Conservation (phyloP, 2,329 filamentous ascomycete species). For the Raffaelea arxii region DNA sequence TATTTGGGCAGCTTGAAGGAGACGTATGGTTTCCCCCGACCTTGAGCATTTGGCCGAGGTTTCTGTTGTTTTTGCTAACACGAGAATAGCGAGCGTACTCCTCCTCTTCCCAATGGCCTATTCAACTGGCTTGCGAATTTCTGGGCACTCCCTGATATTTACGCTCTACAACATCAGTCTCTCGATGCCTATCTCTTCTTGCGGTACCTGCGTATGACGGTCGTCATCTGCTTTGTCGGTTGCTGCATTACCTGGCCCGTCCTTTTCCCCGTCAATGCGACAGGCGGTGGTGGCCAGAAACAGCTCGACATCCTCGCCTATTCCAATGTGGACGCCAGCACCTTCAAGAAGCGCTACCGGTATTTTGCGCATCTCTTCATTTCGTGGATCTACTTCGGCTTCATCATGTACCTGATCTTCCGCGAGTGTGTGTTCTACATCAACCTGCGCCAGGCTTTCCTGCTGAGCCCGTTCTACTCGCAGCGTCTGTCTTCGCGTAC, state of each 20-base stretch:
- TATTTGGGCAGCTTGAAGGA: constrained; percentile 36
- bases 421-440: constrained; percentile 90
- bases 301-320: constrained; percentile 75
- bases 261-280: constrained; percentile 77
- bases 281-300: constrained; percentile 53
- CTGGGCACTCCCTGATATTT: constrained; percentile 62
- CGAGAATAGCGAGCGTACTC: constrained; percentile 41
- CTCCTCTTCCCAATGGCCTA: constrained; percentile 47
- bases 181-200: constrained; percentile 88
- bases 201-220: constrained; percentile 71
- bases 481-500: constrained; percentile 83
- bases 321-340: constrained; percentile 55
- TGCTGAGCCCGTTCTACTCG: constrained; percentile 73
- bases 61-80: constrained; percentile 1
- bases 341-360: constrained; percentile 44
- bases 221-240: constrained; percentile 72
- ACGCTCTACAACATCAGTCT: constrained; percentile 80
- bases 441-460: constrained; percentile 87
- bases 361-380: constrained; percentile 77
- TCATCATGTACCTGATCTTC: constrained; percentile 82
- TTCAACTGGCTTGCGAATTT: constrained; percentile 61
- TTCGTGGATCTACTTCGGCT: constrained; percentile 75
- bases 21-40: constrained; percentile 18
- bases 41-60: background rate
- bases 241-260: constrained; percentile 80